These are phyloP conservation scores for Hansfordia pulvinata DNA, from an alignment of 2,329 filamentous ascomycete genomes.

Conservation along the genomic window DNA sequence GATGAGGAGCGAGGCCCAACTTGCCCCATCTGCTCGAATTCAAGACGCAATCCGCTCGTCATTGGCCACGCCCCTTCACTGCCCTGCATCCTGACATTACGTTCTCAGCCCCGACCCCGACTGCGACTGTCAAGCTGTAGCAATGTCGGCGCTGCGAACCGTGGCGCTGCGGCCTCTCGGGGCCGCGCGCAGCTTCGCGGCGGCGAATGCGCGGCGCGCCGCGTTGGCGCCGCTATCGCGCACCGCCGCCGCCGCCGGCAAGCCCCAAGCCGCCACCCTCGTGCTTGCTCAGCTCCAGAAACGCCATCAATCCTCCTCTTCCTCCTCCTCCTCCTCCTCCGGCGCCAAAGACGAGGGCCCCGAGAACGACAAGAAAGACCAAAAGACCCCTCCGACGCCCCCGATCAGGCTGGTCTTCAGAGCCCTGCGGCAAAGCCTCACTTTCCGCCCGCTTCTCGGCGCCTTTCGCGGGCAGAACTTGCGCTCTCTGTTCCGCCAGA, in stretches of 20 bases:
- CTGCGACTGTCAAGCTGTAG: too few relatives aligned
- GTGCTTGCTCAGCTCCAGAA: slow-evolving; percentile 8
- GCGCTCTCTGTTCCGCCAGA: slow-evolving; percentile 23
- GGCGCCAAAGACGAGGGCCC: too few relatives aligned
- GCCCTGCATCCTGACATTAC: too few relatives aligned
- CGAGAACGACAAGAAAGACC: slow-evolving; percentile 5
- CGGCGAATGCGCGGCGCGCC: too few relatives aligned
- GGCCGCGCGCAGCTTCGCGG: too few relatives aligned
- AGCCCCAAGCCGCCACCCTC: slow-evolving; percentile 2
- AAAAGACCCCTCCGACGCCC: slow-evolving; percentile 11
- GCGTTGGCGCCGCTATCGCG: too few relatives aligned
- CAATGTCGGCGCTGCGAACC: slow-evolving; percentile 10
- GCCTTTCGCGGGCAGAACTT: slow-evolving; percentile 24
- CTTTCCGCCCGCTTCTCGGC: slow-evolving; percentile 19
- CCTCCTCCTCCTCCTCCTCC: too few relatives aligned
- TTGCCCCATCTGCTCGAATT: too few relatives aligned
- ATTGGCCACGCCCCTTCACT: too few relatives aligned
- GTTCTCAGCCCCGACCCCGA: too few relatives aligned
- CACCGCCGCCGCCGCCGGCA: neutral
- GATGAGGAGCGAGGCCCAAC: too few relatives aligned
- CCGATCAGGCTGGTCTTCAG: slow-evolving; percentile 12
- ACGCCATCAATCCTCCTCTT: slow-evolving; percentile 11
- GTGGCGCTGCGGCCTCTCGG: slow-evolving; percentile 6
- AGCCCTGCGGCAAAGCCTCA: slow-evolving; percentile 18
- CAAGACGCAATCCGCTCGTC: too few relatives aligned